Evolutionary conservation across 176 grass and related monocot genomes (phyloP).

Genomic region (Phyllostachys edulis): DNA sequence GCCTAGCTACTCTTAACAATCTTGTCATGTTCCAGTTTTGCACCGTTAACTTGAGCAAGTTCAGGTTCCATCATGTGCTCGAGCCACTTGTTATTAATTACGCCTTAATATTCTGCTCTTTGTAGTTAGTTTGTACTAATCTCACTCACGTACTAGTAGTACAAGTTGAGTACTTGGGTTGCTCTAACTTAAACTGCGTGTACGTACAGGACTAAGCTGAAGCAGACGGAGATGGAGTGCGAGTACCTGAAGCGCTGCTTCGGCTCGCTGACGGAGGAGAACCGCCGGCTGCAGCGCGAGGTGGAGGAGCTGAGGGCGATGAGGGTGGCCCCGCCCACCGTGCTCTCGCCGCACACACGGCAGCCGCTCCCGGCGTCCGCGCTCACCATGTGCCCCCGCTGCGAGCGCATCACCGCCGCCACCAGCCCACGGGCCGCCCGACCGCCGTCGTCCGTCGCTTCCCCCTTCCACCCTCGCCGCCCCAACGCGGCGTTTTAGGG

Average conservation of each 20-base stretch:
- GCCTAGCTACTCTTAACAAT: not conserved
- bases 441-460: constrained; percentile 14
- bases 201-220: constrained; percentile 83
- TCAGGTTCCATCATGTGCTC: not conserved
- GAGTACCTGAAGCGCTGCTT: constrained; percentile 97
- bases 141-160: not conserved
- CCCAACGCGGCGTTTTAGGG: constrained; percentile 44
- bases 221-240: constrained; percentile 98
- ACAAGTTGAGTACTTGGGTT: not conserved
- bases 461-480: constrained; percentile 40
- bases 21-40: not conserved
- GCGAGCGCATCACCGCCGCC: constrained; percentile 79
- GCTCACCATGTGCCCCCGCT: constrained; percentile 90
- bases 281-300: constrained; percentile 85
- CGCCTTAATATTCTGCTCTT: not conserved
- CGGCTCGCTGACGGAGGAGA: constrained; percentile 96
- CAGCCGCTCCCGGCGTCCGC: constrained; percentile 85
- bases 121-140: not conserved
- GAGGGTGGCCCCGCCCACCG: constrained; percentile 78
- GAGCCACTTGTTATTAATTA: not conserved
- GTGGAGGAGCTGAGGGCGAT: constrained; percentile 93
- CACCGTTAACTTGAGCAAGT: not conserved
- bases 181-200: not conserved
- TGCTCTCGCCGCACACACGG: constrained; percentile 86
- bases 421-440: not conserved